Percentiles rank a stretch among this genome's conserved stretches.
phyloP scores from a whole-genome alignment of 116 monocot genomes.

The Trichopus zeylanicus region DNA sequence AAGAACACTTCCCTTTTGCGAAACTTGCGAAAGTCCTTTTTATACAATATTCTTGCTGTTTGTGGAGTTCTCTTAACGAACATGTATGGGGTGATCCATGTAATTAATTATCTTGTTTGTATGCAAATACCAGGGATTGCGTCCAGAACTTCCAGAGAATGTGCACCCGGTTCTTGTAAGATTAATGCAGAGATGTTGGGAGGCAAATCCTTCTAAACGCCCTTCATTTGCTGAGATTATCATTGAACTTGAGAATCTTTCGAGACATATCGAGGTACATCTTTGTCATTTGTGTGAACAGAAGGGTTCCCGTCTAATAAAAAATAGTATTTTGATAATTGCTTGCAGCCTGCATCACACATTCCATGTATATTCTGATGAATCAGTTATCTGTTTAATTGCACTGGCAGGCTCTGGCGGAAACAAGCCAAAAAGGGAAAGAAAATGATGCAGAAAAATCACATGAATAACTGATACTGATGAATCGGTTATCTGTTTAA shows the following conservation, averaged over 20 bases:
- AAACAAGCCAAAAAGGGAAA: not conserved
- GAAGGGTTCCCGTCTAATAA: not conserved
- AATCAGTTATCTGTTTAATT: not conserved
- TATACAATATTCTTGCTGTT: not conserved
- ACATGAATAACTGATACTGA: not conserved
- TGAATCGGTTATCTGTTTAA: not conserved
- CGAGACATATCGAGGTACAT: constrained; percentile 23
- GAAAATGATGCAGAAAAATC: not conserved
- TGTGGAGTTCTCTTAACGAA: not conserved
- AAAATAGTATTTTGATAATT: not conserved
- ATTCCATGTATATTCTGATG: too few relatives aligned
- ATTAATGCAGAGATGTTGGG: constrained; percentile 62
- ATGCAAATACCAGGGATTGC: constrained; percentile 45
- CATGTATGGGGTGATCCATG: not conserved
- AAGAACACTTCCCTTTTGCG: too few relatives aligned
- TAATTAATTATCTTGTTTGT: not conserved
- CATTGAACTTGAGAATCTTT: constrained; percentile 35
- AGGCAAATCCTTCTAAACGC: constrained; percentile 25
- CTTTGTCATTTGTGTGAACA: not conserved
- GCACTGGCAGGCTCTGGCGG: not conserved
- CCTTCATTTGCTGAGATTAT: constrained; percentile 39
- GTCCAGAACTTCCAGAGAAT: constrained; percentile 40
- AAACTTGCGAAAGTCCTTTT: not conserved
- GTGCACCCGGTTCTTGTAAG: constrained; percentile 36
- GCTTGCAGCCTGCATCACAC: too few relatives aligned